Percentiles rank a stretch among this genome's conserved stretches.
Conservation (phyloP, 768 basidiomycete species). For the Trametes cingulata region DNA sequence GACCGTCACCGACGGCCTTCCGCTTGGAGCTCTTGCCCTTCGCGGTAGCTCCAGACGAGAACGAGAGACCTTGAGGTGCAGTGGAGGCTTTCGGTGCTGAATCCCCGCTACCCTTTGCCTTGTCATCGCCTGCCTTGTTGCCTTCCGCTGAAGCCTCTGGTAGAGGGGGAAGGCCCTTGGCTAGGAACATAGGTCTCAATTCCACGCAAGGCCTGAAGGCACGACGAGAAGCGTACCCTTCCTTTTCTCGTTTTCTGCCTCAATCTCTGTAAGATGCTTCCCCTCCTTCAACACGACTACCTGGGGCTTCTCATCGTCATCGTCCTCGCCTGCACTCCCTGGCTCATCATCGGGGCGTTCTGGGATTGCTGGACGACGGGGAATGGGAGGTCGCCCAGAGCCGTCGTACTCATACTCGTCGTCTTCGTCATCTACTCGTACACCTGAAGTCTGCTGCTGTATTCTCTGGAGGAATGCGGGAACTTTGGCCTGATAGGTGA, state of each 20-base stretch:
- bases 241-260: conserved; percentile 76
- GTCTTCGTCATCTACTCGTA: conserved; percentile 38
- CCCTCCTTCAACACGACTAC: conserved; percentile 88
- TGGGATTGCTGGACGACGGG: conserved; percentile 70
- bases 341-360: conserved; percentile 65
- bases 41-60: conserved; percentile 35
- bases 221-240: conserved; percentile 51
- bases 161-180: conserved; percentile 61
- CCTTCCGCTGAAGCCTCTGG: conserved; percentile 34
- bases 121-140: neutral
- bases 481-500: conserved; percentile 59
- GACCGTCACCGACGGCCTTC: conserved; percentile 35
- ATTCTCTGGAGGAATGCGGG: conserved; percentile 69
- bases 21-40: conserved; percentile 33
- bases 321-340: conserved; percentile 67
- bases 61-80: conserved; percentile 36
- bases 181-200: conserved; percentile 35
- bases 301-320: conserved; percentile 79
- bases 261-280: conserved; percentile 78
- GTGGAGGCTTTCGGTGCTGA: conserved; percentile 19
- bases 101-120: neutral
- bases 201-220: neutral
- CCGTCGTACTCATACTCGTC: conserved; percentile 63
- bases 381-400: conserved; percentile 72
- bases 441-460: conserved; percentile 61